These are phyloP conservation scores for Plasmodium gonderi DNA, from an alignment of 169 alveolate species.

Conservation along the genomic window DNA sequence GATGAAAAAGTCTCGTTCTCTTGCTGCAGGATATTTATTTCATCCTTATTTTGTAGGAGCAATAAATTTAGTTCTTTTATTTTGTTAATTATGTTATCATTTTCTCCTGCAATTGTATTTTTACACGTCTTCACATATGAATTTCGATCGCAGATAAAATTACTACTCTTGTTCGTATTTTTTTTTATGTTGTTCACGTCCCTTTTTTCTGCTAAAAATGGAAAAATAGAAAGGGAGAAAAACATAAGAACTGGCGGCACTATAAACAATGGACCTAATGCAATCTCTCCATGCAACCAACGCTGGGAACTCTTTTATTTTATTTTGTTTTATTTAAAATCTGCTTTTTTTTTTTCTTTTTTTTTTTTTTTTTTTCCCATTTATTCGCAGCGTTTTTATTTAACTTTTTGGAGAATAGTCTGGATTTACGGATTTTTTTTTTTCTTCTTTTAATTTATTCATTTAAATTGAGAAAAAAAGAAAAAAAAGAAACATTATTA, in stretches of 20 bases:
- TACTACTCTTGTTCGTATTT: not conserved
- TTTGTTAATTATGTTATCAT: constrained; percentile 53
- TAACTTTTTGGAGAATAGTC: constrained; percentile 43
- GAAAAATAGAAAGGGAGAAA: not conserved
- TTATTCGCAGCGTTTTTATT: constrained; percentile 7
- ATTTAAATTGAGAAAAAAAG: constrained; percentile 29
- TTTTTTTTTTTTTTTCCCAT: not conserved
- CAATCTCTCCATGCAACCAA: not conserved
- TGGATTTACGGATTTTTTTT: constrained; percentile 3
- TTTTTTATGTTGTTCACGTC: not conserved
- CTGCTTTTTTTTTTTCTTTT: not conserved
- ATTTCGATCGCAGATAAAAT: not conserved
- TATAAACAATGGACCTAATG: not conserved
- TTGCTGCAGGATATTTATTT: constrained; percentile 27
- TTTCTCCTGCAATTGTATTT: constrained; percentile 2
- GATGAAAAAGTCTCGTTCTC: constrained; percentile 52
- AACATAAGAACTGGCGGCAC: not conserved
- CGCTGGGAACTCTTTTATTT: not conserved
- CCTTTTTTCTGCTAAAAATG: not conserved
- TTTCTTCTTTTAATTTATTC: constrained; percentile 21
- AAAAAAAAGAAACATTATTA: not conserved
- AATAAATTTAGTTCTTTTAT: constrained; percentile 48
- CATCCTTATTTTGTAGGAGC: constrained; percentile 34
- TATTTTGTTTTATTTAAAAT: not conserved
- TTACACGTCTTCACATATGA: not conserved